These are phyloP conservation scores for Phytophthora uliginosa DNA, from an alignment of 352 stramenopile species.

Conservation along the genomic window DNA sequence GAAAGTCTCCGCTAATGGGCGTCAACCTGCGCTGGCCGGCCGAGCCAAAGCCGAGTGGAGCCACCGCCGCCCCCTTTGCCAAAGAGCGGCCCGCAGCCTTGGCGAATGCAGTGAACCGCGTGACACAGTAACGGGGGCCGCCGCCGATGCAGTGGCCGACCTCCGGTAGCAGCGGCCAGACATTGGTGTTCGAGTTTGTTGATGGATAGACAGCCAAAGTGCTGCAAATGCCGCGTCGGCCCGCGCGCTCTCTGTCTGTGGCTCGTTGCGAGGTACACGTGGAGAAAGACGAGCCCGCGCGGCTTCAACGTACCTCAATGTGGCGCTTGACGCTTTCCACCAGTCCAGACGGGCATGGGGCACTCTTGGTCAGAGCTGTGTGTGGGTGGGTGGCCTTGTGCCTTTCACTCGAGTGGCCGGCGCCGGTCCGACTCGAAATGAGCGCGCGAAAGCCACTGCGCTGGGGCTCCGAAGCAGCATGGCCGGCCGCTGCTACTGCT, in stretches of 20 bases:
- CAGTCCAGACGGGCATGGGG: slow-evolving; percentile 26
- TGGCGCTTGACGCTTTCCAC: slow-evolving; percentile 31
- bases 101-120: not conserved
- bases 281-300: slow-evolving; percentile 26
- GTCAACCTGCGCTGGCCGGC: slow-evolving; percentile 8
- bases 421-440: slow-evolving; percentile 4
- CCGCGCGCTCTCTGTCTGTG: slow-evolving; percentile 19
- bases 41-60: not conserved
- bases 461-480: not conserved
- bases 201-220: slow-evolving; percentile 16
- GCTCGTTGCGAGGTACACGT: slow-evolving; percentile 7
- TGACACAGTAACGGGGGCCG: slow-evolving; percentile 6
- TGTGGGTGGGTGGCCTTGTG: slow-evolving; percentile 1
- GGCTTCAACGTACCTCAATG: slow-evolving; percentile 35
- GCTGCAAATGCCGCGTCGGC: slow-evolving; percentile 1
- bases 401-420: slow-evolving; percentile 6
- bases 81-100: not conserved
- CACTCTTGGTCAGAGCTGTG: not conserved
- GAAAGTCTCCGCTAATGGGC: slow-evolving; percentile 21
- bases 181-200: too few relatives aligned
- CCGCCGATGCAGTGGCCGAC: not conserved
- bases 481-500: too few relatives aligned
- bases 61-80: slow-evolving; percentile 1
- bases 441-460: not conserved
- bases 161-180: too few relatives aligned